Conservation (phyloP, 495 filamentous ascomycete genomes). For the Massariosphaeria phaeospora region DNA sequence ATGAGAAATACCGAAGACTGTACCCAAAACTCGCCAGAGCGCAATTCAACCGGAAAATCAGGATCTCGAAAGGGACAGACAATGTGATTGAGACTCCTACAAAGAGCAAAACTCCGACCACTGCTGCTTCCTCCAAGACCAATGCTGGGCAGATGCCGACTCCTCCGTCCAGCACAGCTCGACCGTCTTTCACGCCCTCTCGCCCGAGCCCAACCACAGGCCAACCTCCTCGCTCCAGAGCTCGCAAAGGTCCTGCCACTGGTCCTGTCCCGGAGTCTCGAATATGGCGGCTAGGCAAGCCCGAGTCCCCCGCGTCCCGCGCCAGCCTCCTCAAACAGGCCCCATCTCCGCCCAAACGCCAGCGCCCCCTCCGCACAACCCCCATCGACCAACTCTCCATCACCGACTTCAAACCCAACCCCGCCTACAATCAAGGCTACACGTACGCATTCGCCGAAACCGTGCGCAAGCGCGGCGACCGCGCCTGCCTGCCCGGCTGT, state of each 20-base stretch:
- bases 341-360: background rate
- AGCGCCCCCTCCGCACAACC: slow-evolving; percentile 27
- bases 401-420: slow-evolving; percentile 80
- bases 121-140: background rate
- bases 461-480: slow-evolving; percentile 65
- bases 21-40: slow-evolving; percentile 14
- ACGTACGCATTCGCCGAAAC: slow-evolving; percentile 71
- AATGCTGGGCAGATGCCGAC: background rate
- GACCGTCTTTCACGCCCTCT: background rate
- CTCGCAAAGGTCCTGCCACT: background rate
- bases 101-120: background rate
- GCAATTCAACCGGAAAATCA: slow-evolving; percentile 7
- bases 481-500: slow-evolving; percentile 76
- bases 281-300: background rate
- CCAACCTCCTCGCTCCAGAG: background rate
- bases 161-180: background rate
- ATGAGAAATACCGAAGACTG: background rate
- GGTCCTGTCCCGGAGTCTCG: background rate
- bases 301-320: background rate
- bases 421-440: slow-evolving; percentile 63
- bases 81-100: background rate
- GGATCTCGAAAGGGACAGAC: too few species aligned
- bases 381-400: slow-evolving; percentile 29
- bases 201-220: too few species aligned
- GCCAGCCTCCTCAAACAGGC: background rate